Evolutionary conservation across 2,329 filamentous ascomycete species (phyloP).

Genomic region (Pseudomassariella vexata): DNA sequence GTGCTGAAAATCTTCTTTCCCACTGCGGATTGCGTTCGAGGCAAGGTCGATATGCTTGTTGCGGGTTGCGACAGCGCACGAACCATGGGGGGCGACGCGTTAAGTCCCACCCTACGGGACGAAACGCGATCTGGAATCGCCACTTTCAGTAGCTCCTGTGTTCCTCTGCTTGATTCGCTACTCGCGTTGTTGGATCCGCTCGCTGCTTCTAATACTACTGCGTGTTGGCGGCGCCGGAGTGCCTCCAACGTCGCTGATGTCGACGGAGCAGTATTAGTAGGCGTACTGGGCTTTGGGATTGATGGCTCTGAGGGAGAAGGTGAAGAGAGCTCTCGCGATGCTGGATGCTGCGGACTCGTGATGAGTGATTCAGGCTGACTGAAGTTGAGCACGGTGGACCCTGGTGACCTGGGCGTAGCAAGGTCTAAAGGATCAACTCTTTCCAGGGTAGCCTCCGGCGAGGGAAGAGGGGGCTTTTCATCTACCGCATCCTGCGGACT

Average conservation of each 20-base stretch:
- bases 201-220: slow-evolving; percentile 24
- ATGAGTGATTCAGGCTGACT: slow-evolving; percentile 9
- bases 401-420: slow-evolving; percentile 32
- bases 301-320: slow-evolving; percentile 8
- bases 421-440: slow-evolving; percentile 46
- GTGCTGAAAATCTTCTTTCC: slow-evolving; percentile 32
- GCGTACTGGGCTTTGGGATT: slow-evolving; percentile 3
- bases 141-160: slow-evolving; percentile 13
- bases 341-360: slow-evolving; percentile 13
- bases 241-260: slow-evolving; percentile 26
- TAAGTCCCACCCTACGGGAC: slow-evolving; percentile 38
- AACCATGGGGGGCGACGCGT: slow-evolving; percentile 45
- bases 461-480: slow-evolving; percentile 24
- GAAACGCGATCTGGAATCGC: slow-evolving; percentile 27
- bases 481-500: slow-evolving; percentile 9
- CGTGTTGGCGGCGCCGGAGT: slow-evolving; percentile 43
- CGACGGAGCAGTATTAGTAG: slow-evolving; percentile 6
- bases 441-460: slow-evolving; percentile 32
- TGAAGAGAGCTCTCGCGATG: slow-evolving; percentile 12
- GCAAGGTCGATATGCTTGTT: slow-evolving; percentile 29
- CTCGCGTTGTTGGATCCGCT: slow-evolving; percentile 14
- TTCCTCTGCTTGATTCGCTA: slow-evolving; percentile 9
- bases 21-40: slow-evolving; percentile 38
- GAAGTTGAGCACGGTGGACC: slow-evolving; percentile 5
- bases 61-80: slow-evolving; percentile 48